Base-by-base conservation (phyloP, 805 yeast species). In the Diddensiella santjacobensis region DNA sequence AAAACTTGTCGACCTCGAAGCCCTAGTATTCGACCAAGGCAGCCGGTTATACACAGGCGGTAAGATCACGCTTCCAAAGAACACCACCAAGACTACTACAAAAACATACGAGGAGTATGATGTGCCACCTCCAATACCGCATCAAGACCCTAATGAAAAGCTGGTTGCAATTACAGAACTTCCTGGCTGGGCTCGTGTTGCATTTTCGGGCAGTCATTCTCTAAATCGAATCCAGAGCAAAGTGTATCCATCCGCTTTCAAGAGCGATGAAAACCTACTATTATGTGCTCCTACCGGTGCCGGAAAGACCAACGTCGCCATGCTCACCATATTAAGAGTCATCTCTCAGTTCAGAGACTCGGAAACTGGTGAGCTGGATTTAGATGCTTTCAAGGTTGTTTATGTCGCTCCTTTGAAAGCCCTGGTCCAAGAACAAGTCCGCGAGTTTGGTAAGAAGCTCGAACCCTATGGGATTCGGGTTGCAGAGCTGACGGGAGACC, bases 231-330 rank as follows among this genome's bases (percentile, higher is more conserved):
- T 93, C 13, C 99, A 93, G 65, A 85, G 96, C 1, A 78, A 77
- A 52, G 88, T 90, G 0, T 87, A 68, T 54, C 93, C 93, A 1
- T 61, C 71, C n/a, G 96, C 96, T 0, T 87, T 91, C 54, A 59
- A 73, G 3, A 68, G 77, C 1, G 93, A 87, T 60, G 73, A 74
- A 3, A 91, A 90, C 58, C 63, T 93, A 35, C 69, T 91, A 15
- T 70, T 91, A 57, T 91, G 98, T 74, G 98, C 99, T 1, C 99
- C 99, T 4, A 91, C 99, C 0, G 99, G 99, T 70, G 96, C 96
- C 2, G 99, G 99, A 70, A 91, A 91, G 64, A 91, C 99, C 19
- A 93, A 93, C 63, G 96, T 93, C 23, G 99, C 99, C 0, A 79
- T 93, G 82, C 67, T 93, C 40, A 72, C 96, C 0, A 74, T 87